Evolutionary conservation across 2,329 filamentous ascomycete genomes (phyloP).

Genomic region (Keithomyces neogunnii): DNA sequence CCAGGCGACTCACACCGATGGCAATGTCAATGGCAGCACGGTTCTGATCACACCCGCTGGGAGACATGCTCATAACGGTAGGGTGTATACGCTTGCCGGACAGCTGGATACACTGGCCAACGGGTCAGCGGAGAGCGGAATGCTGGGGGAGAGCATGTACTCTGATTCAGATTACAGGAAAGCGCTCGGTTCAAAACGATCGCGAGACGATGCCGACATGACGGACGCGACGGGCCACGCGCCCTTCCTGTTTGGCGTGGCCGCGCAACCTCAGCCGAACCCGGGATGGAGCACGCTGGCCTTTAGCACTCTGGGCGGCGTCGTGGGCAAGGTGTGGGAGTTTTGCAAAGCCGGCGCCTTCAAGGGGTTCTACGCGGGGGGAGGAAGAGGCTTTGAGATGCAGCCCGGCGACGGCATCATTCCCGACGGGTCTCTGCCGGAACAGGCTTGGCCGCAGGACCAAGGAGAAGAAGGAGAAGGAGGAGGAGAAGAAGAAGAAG

Average conservation of each 20-base stretch:
- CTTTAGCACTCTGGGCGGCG: conserved; percentile 53
- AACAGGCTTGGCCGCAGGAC: neutral
- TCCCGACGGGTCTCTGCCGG: conserved; percentile 9
- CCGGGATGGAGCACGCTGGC: conserved; percentile 50
- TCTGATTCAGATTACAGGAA: conserved; percentile 49
- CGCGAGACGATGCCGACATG: conserved; percentile 28
- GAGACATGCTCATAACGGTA: conserved; percentile 3
- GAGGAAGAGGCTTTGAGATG: conserved; percentile 63
- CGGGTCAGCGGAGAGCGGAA: conserved; percentile 20
- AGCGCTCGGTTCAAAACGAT: conserved; percentile 39
- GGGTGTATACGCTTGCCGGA: conserved; percentile 41
- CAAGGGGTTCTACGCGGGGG: conserved; percentile 78
- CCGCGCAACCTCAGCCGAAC: conserved; percentile 18
- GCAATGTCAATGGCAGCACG: neutral
- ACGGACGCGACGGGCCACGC: conserved; percentile 20
- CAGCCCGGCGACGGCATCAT: conserved; percentile 17
- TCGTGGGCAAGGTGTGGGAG: conserved; percentile 73
- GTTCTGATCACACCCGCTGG: conserved; percentile 4
- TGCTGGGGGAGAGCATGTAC: conserved; percentile 45
- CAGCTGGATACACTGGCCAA: conserved; percentile 42
- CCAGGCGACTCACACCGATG: neutral
- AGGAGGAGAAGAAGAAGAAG: too few species aligned
- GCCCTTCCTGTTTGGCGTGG: conserved; percentile 21
- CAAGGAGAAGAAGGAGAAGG: conserved; percentile 7
- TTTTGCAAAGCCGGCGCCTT: conserved; percentile 73